Conservation (phyloP, 495 filamentous ascomycete genomes). For the Aspergillus cristatus region DNA sequence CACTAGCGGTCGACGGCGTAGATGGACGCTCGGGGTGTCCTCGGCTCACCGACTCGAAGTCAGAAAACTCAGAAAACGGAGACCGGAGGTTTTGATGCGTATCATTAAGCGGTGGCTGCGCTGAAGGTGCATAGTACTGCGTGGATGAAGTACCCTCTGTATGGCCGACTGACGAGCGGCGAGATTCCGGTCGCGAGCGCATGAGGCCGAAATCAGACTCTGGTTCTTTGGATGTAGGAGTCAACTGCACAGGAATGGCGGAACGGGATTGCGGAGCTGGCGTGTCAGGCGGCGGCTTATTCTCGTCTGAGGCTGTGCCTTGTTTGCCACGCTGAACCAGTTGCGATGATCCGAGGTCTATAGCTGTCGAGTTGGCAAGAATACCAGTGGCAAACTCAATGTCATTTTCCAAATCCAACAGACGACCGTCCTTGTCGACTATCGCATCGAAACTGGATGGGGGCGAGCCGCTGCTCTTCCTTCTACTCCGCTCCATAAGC, state of each 20-base stretch:
- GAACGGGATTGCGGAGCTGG: slow-evolving; percentile 30
- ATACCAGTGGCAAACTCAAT: slow-evolving; percentile 2
- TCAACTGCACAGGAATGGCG: slow-evolving; percentile 34
- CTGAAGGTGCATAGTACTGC: slow-evolving; percentile 19
- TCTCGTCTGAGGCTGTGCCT: slow-evolving; percentile 33
- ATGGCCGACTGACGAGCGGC: slow-evolving; percentile 20
- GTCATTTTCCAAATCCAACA: slow-evolving; percentile 16
- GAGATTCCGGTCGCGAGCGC: slow-evolving; percentile 7
- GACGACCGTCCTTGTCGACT: slow-evolving; percentile 43
- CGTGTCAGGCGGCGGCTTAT: neutral
- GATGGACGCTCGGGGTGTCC: slow-evolving; percentile 20
- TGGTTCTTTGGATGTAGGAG: slow-evolving; percentile 37
- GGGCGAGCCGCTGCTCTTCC: slow-evolving; percentile 11
- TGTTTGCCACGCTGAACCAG: slow-evolving; percentile 46
- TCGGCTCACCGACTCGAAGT: slow-evolving; percentile 7
- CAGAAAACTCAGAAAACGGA: slow-evolving; percentile 19
- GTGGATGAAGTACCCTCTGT: slow-evolving; percentile 13
- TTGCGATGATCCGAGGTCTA: slow-evolving; percentile 37
- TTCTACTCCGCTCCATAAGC: slow-evolving; percentile 30
- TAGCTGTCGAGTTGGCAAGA: slow-evolving; percentile 35
- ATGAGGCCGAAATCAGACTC: slow-evolving; percentile 12
- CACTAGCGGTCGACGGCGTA: slow-evolving; percentile 28
- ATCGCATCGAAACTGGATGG: slow-evolving; percentile 44
- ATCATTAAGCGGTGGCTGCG: slow-evolving; percentile 26
- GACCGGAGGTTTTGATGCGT: slow-evolving; percentile 18